Percentiles rank a stretch among this genome's conserved stretches.
These are phyloP conservation scores for Poa pratensis DNA, from an alignment of 176 grass and related monocot species.

Conservation along the genomic window DNA sequence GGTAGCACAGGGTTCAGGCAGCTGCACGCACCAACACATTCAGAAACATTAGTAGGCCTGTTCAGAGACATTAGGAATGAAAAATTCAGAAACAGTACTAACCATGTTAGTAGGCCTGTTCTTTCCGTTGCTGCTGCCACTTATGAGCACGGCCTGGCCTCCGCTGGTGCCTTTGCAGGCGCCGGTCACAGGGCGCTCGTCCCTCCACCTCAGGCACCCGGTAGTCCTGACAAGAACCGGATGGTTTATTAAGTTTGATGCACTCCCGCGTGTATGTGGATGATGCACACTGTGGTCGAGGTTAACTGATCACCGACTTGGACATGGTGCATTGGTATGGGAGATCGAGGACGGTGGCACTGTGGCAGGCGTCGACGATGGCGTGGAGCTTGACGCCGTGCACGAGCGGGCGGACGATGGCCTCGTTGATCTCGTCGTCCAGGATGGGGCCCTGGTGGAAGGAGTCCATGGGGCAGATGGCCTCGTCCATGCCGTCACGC, in stretches of 20 bases:
- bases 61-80: neutral
- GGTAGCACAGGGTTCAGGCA: constrained; percentile 34
- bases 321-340: constrained; percentile 70
- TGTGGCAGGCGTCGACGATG: constrained; percentile 84
- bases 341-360: constrained; percentile 82
- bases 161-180: constrained; percentile 48
- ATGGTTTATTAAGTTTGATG: neutral
- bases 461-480: constrained; percentile 80
- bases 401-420: constrained; percentile 76
- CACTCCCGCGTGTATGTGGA: neutral
- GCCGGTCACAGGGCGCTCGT: constrained; percentile 38
- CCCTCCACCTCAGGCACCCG: constrained; percentile 43
- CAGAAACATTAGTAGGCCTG: neutral
- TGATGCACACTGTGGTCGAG: constrained; percentile 57
- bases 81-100: neutral
- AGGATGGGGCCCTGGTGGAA: constrained; percentile 70
- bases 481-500: constrained; percentile 86
- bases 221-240: neutral
- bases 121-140: constrained; percentile 53
- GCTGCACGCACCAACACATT: constrained; percentile 21
- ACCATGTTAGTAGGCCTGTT: constrained; percentile 26
- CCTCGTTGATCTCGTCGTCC: constrained; percentile 88
- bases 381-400: constrained; percentile 73
- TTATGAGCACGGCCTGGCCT: constrained; percentile 48
- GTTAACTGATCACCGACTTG: neutral